Base-by-base conservation (phyloP, 352 stramenopile species). In the Globisporangium okanoganense region DNA sequence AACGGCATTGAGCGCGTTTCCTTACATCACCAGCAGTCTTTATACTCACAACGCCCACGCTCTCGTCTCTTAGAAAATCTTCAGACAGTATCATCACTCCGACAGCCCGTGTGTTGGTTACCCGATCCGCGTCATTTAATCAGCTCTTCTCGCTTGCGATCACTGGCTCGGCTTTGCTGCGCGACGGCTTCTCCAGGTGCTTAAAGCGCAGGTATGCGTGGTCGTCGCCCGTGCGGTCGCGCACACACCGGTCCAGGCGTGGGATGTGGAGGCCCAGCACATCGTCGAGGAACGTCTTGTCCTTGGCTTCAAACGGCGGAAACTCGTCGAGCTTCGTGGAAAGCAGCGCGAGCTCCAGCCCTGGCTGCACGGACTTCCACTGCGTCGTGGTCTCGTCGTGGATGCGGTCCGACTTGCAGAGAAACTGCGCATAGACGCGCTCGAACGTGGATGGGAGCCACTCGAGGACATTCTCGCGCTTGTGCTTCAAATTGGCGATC, bases 181-280 rank as follows among this genome's bases (percentile, higher is more conserved):
- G 64, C 22, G 64, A 62, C n/a, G 75, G 65, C 31, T 79, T 83
- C 38, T 79, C 65, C 41, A 85, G 62, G 52, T 94, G 82, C 68
- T 95, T 93, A 61, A 92, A 95, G 24, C 82, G 83, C 48, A 95
- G 63, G 55, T 91, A 93, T n/a, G 82, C 82, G 54, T 92, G 79
- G 62, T 95, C 84, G 47, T 94, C 82, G 14, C 84, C 82, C 5
- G 67, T 78, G 41, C 86, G 84, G 54, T 95, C 86, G 24, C 85
- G 86, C 54, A 94, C 86, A 62, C 84, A 85, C 10, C 85, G 80
- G 54, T 95, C 81, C 5, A 95, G 65, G 20, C 86, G 81, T 14
- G 86, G 82, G 53, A 95, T 75, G 61, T 95, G 86, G 9, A 92
- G 65, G 36, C 72, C 75, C 12, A 95, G 65, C 49, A 95, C 84